A percentile compares a stretch with the other conserved stretches of the same genome.
Conservation (phyloP, 257 asterid species). For the Sherardia arvensis region DNA sequence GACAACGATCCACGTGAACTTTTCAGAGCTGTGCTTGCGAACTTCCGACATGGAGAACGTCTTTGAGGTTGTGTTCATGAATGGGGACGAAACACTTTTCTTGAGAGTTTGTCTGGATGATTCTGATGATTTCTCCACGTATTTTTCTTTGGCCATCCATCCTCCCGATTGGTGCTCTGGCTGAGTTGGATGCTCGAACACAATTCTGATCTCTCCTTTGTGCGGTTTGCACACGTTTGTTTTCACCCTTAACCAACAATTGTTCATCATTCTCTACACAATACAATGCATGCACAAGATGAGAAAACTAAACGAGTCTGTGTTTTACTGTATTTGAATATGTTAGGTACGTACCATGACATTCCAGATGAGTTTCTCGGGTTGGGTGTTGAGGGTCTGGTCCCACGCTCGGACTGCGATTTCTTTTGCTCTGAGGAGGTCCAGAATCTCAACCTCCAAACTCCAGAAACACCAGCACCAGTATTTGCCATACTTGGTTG, state of each 20-base stretch:
- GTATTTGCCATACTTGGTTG: slow-evolving; percentile 67
- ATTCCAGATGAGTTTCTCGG: slow-evolving; percentile 89
- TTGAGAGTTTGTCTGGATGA: slow-evolving; percentile 32
- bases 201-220: slow-evolving; percentile 75
- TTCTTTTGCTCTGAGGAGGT: slow-evolving; percentile 63
- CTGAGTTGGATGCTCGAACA: slow-evolving; percentile 92
- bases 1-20: slow-evolving; percentile 87
- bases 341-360: slow-evolving; percentile 48
- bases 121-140: slow-evolving; percentile 45
- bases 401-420: slow-evolving; percentile 93
- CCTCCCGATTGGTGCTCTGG: slow-evolving; percentile 87
- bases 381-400: slow-evolving; percentile 83
- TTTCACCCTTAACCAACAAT: slow-evolving; percentile 86
- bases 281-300: background rate
- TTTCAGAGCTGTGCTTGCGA: slow-evolving; percentile 51
- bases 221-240: slow-evolving; percentile 70
- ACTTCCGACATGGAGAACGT: slow-evolving; percentile 61
- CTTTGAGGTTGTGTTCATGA: slow-evolving; percentile 69
- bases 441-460: slow-evolving; percentile 71
- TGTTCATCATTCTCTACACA: slow-evolving; percentile 94
- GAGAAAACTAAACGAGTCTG: too few relatives aligned
- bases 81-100: slow-evolving; percentile 70
- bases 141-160: slow-evolving; percentile 90
- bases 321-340: too few relatives aligned
- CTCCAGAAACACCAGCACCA: slow-evolving; percentile 99